These are phyloP conservation scores for Penicillium salamii DNA, from an alignment of 495 filamentous ascomycete species.

Conservation along the genomic window DNA sequence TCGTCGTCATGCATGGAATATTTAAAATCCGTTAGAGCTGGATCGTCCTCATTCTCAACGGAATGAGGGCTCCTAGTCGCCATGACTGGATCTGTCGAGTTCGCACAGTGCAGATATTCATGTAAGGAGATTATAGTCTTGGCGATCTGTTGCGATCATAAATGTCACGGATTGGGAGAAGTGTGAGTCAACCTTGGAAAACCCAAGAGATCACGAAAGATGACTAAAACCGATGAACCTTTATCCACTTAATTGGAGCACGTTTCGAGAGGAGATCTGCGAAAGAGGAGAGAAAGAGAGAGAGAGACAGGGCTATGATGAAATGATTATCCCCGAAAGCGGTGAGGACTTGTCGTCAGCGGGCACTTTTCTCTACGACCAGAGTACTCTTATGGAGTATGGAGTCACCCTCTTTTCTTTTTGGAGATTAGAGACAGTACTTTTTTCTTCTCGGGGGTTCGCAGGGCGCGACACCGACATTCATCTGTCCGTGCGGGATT, in stretches of 20 bases:
- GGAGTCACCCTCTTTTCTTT: no score
- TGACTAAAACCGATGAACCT: no score
- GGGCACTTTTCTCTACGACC: no score
- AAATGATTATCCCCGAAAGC: conserved; percentile 10
- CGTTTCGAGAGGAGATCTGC: neutral
- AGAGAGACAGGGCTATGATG: conserved; percentile 7
- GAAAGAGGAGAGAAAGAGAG: neutral
- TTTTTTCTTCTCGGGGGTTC: no score
- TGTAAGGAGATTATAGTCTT: conserved; percentile 22
- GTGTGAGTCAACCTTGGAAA: neutral
- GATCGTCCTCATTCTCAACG: conserved; percentile 39
- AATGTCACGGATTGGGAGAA: conserved; percentile 8
- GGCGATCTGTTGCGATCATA: conserved; percentile 18
- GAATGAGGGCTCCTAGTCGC: conserved; percentile 20
- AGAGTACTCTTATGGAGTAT: no score
- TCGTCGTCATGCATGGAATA: conserved; percentile 34
- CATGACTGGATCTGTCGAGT: conserved; percentile 14
- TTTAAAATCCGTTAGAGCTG: conserved; percentile 14
- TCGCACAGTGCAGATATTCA: conserved; percentile 12
- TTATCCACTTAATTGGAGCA: no score
- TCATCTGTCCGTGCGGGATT: neutral
- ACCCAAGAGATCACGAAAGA: no score
- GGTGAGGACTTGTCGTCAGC: no score
- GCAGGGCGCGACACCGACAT: conserved; percentile 8
- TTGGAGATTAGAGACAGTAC: no score